Conservation (phyloP, 192 early-diverging fungal genomes). For the Rhizoclosmatium globosum region DNA sequence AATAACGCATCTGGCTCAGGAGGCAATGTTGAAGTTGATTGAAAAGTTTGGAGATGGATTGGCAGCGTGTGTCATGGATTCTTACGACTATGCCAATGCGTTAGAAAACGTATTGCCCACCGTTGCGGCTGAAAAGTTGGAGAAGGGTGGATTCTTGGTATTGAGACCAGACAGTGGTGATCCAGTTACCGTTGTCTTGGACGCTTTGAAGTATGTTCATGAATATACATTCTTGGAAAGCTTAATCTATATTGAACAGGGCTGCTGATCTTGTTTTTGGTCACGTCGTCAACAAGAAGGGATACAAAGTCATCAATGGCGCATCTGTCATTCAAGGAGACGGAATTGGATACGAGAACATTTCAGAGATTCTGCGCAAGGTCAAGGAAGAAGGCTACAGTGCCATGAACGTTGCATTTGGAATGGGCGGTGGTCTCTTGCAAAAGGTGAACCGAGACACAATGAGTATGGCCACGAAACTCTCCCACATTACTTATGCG, state of each 20-base stretch:
- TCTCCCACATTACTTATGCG: conserved; percentile 70
- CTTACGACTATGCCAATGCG: conserved; percentile 83
- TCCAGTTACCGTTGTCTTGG: conserved; percentile 76
- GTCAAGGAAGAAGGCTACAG: conserved; percentile 69
- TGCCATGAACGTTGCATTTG: conserved; percentile 78
- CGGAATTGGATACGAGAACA: conserved; percentile 66
- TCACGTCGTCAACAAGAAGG: conserved; percentile 70
- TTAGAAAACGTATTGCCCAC: conserved; percentile 77
- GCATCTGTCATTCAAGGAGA: conserved; percentile 88
- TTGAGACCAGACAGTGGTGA: conserved; percentile 89
- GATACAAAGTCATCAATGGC: conserved; percentile 77
- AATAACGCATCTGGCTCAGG: conserved; percentile 38
- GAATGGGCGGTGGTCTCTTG: conserved; percentile 88
- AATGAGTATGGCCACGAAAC: conserved; percentile 87
- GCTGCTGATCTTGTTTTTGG: conserved; percentile 82
- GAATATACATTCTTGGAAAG: not conserved
- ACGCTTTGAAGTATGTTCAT: conserved; percentile 66
- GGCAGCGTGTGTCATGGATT: conserved; percentile 92
- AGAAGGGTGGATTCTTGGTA: conserved; percentile 81
- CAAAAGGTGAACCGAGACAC: conserved; percentile 89
- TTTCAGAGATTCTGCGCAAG: conserved; percentile 65
- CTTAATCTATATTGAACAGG: conserved; percentile 32
- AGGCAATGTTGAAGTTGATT: conserved; percentile 75
- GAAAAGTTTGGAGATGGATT: conserved; percentile 73
- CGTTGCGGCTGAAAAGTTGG: conserved; percentile 71